Evolutionary conservation across 23 red algal genomes (phyloP).

Genomic region (Chondrus crispus): DNA sequence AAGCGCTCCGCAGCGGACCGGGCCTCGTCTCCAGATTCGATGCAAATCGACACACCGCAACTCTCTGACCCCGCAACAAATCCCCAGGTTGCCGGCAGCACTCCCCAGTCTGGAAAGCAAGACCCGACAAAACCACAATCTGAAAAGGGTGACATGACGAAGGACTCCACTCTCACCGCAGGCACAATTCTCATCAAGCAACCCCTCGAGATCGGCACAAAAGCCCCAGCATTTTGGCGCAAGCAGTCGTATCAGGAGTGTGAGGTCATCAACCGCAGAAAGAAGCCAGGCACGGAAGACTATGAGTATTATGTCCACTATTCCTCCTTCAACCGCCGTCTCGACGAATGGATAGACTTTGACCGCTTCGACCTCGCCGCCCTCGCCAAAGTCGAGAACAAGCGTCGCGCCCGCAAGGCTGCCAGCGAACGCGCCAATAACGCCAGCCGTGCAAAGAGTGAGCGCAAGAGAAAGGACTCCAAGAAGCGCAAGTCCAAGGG

Average conservation of each 20-base stretch:
- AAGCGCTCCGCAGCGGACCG: no score
- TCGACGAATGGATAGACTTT: conserved; percentile 95
- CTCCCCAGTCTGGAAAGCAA: no score
- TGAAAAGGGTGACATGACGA: no score
- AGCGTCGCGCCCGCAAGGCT: conserved; percentile 15
- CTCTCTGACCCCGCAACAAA: no score
- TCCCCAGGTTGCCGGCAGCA: no score
- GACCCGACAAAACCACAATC: no score
- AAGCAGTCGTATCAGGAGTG: conserved; percentile 62
- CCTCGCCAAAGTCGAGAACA: conserved; percentile 22
- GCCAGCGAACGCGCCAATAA: conserved; percentile 51
- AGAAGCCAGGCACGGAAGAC: conserved; percentile 54
- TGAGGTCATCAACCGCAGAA: conserved; percentile 65
- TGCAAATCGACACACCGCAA: no score
- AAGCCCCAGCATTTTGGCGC: conserved; percentile 71
- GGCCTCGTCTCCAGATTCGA: no score
- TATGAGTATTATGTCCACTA: conserved; percentile 98
- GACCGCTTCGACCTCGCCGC: conserved; percentile 67
- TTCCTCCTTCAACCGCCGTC: conserved; percentile 82
- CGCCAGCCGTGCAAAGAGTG: conserved; percentile 43
- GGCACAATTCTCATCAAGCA: conserved; percentile 29
- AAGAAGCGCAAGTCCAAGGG: conserved; percentile 56
- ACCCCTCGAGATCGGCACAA: conserved; percentile 72
- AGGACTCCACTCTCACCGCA: background rate
- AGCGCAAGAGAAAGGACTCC: conserved; percentile 37